Evolutionary conservation across 495 filamentous ascomycete species (phyloP).

Genomic region (Zalerion maritima): DNA sequence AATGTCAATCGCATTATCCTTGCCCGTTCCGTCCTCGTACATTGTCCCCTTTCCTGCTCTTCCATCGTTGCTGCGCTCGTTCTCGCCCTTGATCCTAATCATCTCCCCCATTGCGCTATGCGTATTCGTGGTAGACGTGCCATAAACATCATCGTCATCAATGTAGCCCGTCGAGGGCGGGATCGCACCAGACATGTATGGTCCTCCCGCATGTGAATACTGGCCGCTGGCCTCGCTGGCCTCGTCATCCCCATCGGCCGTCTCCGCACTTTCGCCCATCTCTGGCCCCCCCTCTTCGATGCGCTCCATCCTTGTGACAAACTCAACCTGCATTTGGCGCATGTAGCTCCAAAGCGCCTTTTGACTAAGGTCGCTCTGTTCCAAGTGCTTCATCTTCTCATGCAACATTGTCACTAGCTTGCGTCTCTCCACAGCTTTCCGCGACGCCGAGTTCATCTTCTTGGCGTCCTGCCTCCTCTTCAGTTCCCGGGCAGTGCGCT

Average conservation of each 20-base stretch:
- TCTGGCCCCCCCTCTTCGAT: slow-evolving; percentile 27
- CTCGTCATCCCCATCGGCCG: slow-evolving; percentile 7
- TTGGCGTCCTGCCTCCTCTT: slow-evolving; percentile 32
- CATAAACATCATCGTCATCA: no score
- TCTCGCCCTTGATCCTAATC: no score
- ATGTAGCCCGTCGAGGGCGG: no score
- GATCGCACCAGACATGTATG: no score
- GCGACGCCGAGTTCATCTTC: slow-evolving; percentile 40
- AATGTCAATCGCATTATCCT: no score
- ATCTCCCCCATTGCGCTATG: no score
- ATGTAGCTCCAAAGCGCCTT: slow-evolving; percentile 49
- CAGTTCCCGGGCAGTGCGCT: slow-evolving; percentile 45
- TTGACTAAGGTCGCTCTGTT: slow-evolving; percentile 52
- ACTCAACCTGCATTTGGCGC: slow-evolving; percentile 58
- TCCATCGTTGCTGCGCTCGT: no score
- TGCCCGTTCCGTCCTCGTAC: no score
- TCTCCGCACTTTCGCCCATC: slow-evolving; percentile 1
- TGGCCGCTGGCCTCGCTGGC: slow-evolving; percentile 7
- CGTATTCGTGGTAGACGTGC: no score
- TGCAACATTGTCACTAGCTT: slow-evolving; percentile 61
- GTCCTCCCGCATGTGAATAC: no score
- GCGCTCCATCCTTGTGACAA: slow-evolving; percentile 53
- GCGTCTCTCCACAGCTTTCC: slow-evolving; percentile 43
- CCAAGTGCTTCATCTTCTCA: slow-evolving; percentile 60
- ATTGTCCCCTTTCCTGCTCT: no score